Base-by-base conservation (phyloP, 768 basidiomycete genomes). In the Russula emetica region DNA sequence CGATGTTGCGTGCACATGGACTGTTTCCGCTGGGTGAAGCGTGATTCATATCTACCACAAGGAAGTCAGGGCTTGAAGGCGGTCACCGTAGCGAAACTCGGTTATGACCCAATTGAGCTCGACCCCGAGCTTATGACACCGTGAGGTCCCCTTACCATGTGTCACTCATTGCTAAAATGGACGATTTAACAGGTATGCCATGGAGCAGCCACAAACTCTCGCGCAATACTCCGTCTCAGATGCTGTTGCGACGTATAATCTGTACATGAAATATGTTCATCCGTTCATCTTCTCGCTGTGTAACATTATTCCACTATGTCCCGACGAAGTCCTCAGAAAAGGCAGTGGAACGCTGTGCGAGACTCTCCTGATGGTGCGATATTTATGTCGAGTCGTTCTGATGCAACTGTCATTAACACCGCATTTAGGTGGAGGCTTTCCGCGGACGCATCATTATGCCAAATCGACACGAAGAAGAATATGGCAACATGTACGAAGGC, bases 181-280 rank as follows among this genome's bases (percentile, higher is more conserved):
- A 24, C 24, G 20, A 28, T 60, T 34, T n/a, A 57, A 30, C 53
- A 98, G 96, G 38, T 98, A 99, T 76, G 97, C 97, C 0, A 80
- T 92, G 74, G 97, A 98, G 71, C 93, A 95, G 69, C 97, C 97
- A 0, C 95, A 98, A 72, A 75, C 85, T 1, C 84, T 99, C 20
- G 96, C 97, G 0, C 92, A 95, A 71, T 99, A 99, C 76, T 98
- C 97, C 69, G 97, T 99, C 30, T 99, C 97, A 74, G 97, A 99
- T 81, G 97, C 97, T 0, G 97, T 98, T 11, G 96, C 97, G n/a
- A 99, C 97, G 1, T 98, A 99, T 74, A 98, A 98, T 75, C 83
- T 99, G 40, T 98, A 99, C 77, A 99, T 98, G 97, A 99, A 98
- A 94, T 99, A 99, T 70, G 95, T 99, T 11, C 95, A 98, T 72